Base-by-base conservation (phyloP, 805 yeast species). In the Tetrapisispora pingtungensis region DNA sequence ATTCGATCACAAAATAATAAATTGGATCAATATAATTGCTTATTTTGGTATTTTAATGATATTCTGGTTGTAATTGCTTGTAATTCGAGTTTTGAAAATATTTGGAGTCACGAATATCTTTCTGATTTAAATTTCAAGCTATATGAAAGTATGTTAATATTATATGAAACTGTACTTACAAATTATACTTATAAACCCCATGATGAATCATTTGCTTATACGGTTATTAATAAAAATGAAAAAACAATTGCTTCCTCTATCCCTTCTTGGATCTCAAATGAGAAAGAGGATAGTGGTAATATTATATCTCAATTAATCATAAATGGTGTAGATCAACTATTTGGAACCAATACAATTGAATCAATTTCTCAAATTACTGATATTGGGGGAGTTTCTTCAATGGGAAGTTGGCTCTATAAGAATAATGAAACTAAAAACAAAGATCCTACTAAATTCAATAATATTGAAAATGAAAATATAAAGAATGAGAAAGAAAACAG, bases 31-130 rank as follows among this genome's bases (percentile, higher is more conserved):
- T 39, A 18, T 43, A 14, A 46, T 31, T 27, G 31, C 26, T 30
- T 62, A 19, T 58, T 59, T 40, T 62, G 67, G 67, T 59, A 51
- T 35, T 58, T 50, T 43, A 50, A 58, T 12, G 59, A 57, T 40
- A 46, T 54, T 2, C 43, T 59, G n/a, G 51, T 52, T 0, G 47
- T 57, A 0, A 49, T 61, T n/a, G 51, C 59, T 2, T 52, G 55
- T 43, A 53, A 61, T 26, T 43, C 49, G 1, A 37, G 43, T 7
- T 61, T 61, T 39, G 47, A 46, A 4, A 55, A 49, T 20, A 55
- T 62, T 17, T 58, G 61, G 57, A 61, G 61, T 18, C 42, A 44
- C 12, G 52, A 53, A 7, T 62, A 59, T 41, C 43, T 62, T 42
- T 55, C 54, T 24, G 57, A 59, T 22, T 33, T 60, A 22, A 51